phyloP scores from a whole-genome alignment of 2,329 filamentous ascomycete genomes.

The Metarhizium sp. region DNA sequence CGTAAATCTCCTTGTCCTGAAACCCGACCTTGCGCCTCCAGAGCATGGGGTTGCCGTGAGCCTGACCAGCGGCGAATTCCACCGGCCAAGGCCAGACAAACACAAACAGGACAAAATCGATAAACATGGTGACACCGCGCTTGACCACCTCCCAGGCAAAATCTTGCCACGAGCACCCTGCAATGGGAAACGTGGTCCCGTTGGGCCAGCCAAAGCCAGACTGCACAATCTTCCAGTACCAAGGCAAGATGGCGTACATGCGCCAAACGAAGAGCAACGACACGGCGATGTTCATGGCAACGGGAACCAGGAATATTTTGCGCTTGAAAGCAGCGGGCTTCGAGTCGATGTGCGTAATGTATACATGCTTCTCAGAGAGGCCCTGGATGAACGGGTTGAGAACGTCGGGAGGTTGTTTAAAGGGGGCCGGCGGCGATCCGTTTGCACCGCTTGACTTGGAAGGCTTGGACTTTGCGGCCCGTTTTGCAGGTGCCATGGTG shows the following conservation, averaged over 20 bases:
- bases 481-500: constrained; percentile 25
- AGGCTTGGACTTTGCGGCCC: constrained; percentile 21
- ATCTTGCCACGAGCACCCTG: constrained; percentile 44
- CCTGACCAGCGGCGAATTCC: constrained; percentile 56
- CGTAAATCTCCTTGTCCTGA: constrained; percentile 68
- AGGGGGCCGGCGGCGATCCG: constrained; percentile 49
- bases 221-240: constrained; percentile 60
- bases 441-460: constrained; percentile 14
- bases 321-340: constrained; percentile 63
- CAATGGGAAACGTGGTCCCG: constrained; percentile 54
- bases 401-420: constrained; percentile 53
- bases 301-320: constrained; percentile 73
- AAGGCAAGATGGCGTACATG: constrained; percentile 57
- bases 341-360: constrained; percentile 75
- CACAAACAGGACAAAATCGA: constrained; percentile 62
- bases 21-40: constrained; percentile 76
- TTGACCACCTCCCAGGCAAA: constrained; percentile 47
- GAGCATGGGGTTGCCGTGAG: constrained; percentile 49
- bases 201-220: constrained; percentile 58
- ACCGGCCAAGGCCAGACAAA: constrained; percentile 67
- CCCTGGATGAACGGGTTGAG: constrained; percentile 57
- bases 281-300: constrained; percentile 65
- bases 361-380: constrained; percentile 62
- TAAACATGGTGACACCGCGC: constrained; percentile 55
- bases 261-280: constrained; percentile 56